These are phyloP conservation scores for Picochlorum sp. DNA, from an alignment of 139 green algal genomes.

Conservation along the genomic window DNA sequence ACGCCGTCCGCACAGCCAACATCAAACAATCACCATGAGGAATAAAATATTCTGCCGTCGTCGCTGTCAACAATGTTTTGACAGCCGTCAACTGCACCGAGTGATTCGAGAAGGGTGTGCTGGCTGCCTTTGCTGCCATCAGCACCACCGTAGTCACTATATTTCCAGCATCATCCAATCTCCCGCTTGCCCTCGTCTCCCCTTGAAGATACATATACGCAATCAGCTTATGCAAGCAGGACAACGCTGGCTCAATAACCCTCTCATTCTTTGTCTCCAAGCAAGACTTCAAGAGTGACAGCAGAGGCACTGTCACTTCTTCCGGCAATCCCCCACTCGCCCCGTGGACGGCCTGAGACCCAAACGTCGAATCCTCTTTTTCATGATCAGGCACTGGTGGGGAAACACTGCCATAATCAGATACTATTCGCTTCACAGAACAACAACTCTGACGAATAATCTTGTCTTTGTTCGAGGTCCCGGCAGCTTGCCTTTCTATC, in stretches of 20 bases:
- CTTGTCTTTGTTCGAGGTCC: slow-evolving; percentile 46
- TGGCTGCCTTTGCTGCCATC: slow-evolving; percentile 59
- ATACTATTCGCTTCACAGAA: slow-evolving; percentile 45
- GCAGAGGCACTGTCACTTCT: slow-evolving; percentile 33
- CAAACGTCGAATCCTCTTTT: slow-evolving; percentile 21
- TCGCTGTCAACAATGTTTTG: slow-evolving; percentile 68
- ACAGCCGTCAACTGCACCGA: slow-evolving; percentile 64
- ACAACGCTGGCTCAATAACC: slow-evolving; percentile 65
- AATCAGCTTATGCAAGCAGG: slow-evolving; percentile 85
- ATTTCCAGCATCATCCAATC: slow-evolving; percentile 41
- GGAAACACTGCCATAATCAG: not conserved
- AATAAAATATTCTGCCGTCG: slow-evolving; percentile 83
- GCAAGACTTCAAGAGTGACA: slow-evolving; percentile 61
- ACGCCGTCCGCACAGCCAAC: slow-evolving; percentile 64
- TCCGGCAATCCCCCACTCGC: slow-evolving; percentile 16
- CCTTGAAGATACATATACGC: slow-evolving; percentile 69
- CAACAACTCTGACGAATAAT: slow-evolving; percentile 58
- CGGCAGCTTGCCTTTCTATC: slow-evolving; percentile 19
- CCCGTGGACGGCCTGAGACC: slow-evolving; percentile 24
- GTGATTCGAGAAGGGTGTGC: slow-evolving; percentile 35
- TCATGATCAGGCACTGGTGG: no score
- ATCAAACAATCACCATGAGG: slow-evolving; percentile 80
- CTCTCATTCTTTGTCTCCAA: slow-evolving; percentile 33
- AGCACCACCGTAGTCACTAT: slow-evolving; percentile 38
- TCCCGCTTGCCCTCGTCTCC: slow-evolving; percentile 39